These are phyloP conservation scores for Gossypium ekmanianum DNA, from an alignment of 345 rosid species.

Conservation along the genomic window DNA sequence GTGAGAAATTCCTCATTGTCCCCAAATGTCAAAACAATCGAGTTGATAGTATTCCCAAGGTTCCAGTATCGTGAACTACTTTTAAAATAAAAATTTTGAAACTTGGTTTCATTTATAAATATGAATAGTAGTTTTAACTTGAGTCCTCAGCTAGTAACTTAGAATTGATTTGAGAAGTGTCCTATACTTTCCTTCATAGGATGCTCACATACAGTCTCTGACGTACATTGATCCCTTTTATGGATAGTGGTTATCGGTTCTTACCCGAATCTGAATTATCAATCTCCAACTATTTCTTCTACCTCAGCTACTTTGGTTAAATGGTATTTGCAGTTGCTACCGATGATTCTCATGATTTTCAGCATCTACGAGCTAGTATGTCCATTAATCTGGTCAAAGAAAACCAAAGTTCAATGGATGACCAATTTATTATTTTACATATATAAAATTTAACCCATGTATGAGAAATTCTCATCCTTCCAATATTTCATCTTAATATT, in stretches of 20 bases:
- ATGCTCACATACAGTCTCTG: background rate
- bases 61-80: conserved; percentile 13
- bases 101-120: conserved; percentile 2
- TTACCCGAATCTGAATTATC: background rate
- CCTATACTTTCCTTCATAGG: conserved; percentile 13
- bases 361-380: background rate
- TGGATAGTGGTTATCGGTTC: background rate
- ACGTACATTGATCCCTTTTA: conserved; percentile 21
- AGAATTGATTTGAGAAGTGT: conserved; percentile 10
- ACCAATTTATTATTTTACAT: background rate
- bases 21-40: background rate
- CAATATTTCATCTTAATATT: background rate
- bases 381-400: too few species aligned
- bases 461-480: background rate
- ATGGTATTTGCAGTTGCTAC: too few species aligned
- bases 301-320: too few species aligned
- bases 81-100: conserved; percentile 21
- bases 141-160: conserved; percentile 11
- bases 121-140: conserved; percentile 4
- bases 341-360: too few species aligned
- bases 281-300: background rate
- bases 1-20: conserved; percentile 27
- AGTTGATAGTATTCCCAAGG: background rate
- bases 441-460: too few species aligned
- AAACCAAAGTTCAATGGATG: background rate